A percentile compares a stretch with the other conserved stretches of the same genome.
These are phyloP conservation scores for Scortechinia acanthostroma DNA, from an alignment of 2,329 filamentous ascomycete species.

Conservation along the genomic window DNA sequence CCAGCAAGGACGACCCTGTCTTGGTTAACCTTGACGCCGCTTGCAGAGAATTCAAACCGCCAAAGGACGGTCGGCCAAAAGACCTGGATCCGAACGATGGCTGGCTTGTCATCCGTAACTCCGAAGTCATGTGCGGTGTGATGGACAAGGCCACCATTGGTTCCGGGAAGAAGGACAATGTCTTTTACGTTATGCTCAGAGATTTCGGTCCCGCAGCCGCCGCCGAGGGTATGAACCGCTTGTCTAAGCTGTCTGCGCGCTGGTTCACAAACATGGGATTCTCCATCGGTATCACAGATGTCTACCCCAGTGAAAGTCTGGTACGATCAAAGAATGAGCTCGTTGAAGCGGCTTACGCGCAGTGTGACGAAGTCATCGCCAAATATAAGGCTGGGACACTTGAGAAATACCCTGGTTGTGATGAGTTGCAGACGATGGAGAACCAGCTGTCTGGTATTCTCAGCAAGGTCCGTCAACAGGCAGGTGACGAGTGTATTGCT, in stretches of 20 bases:
- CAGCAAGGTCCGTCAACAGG: constrained; percentile 82
- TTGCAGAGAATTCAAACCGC: constrained; percentile 70
- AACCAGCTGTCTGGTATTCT: constrained; percentile 85
- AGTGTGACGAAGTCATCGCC: constrained; percentile 77
- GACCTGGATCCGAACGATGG: constrained; percentile 75
- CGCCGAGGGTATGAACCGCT: constrained; percentile 83
- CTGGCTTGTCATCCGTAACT: constrained; percentile 90
- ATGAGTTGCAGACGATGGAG: constrained; percentile 86
- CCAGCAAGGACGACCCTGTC: constrained; percentile 76
- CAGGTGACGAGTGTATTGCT: constrained; percentile 83
- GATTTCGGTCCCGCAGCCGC: constrained; percentile 89
- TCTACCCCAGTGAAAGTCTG: constrained; percentile 72
- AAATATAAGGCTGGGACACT: constrained; percentile 75
- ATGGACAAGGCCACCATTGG: constrained; percentile 99
- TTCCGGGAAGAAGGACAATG: constrained; percentile 91
- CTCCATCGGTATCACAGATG: constrained; percentile 91
- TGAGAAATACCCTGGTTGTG: constrained; percentile 79
- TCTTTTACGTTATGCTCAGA: constrained; percentile 93
- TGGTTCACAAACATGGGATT: constrained; percentile 87
- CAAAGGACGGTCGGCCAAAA: constrained; percentile 28
- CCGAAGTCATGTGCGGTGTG: constrained; percentile 90
- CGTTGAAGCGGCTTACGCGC: constrained; percentile 70
- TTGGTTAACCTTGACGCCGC: constrained; percentile 88
- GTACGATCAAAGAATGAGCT: constrained; percentile 68
- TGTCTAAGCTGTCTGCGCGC: constrained; percentile 83